Percentiles rank a stretch among this genome's conserved stretches.
These are phyloP conservation scores for Aspergillus biplanus DNA, from an alignment of 495 filamentous ascomycete genomes.

Conservation along the genomic window DNA sequence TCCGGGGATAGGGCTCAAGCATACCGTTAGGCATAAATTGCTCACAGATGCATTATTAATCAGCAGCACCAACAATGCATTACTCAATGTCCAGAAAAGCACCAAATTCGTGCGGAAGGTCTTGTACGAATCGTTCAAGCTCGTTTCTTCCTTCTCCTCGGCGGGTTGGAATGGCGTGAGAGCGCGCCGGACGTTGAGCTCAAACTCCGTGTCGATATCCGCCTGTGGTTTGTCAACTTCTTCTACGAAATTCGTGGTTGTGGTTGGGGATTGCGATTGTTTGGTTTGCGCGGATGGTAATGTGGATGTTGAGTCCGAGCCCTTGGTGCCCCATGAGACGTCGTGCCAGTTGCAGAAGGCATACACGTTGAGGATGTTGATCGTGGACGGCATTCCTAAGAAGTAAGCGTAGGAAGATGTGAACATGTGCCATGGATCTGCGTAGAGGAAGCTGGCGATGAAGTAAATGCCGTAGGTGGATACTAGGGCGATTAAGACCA, in stretches of 20 bases:
- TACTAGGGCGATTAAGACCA: conserved; percentile 90
- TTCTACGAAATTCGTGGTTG: conserved; percentile 71
- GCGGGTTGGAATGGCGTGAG: conserved; percentile 76
- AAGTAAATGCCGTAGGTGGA: conserved; percentile 98
- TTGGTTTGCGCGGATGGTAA: conserved; percentile 80
- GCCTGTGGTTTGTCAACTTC: conserved; percentile 96
- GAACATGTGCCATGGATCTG: conserved; percentile 99
- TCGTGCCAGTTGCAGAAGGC: conserved; percentile 99
- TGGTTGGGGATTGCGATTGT: conserved; percentile 81
- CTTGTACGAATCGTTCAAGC: conserved; percentile 97
- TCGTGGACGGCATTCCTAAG: conserved; percentile 93
- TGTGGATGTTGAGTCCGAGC: conserved; percentile 94
- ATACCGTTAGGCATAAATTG: conserved; percentile 83
- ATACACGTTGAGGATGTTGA: conserved; percentile 99
- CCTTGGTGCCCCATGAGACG: conserved; percentile 99
- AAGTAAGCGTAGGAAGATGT: conserved; percentile 94
- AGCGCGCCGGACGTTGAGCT: conserved; percentile 93
- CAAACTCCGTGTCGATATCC: conserved; percentile 97
- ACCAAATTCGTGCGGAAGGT: conserved; percentile 96
- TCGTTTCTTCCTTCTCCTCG: conserved; percentile 77
- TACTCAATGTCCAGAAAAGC: conserved; percentile 92
- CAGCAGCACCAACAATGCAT: conserved; percentile 80
- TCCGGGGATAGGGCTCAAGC: conserved; percentile 3
- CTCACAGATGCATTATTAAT: conserved; percentile 87
- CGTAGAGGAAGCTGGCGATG: conserved; percentile 96